Evolutionary conservation across 331 rosid genomes (phyloP).

Genomic region (Erythrophleum ivorense): DNA sequence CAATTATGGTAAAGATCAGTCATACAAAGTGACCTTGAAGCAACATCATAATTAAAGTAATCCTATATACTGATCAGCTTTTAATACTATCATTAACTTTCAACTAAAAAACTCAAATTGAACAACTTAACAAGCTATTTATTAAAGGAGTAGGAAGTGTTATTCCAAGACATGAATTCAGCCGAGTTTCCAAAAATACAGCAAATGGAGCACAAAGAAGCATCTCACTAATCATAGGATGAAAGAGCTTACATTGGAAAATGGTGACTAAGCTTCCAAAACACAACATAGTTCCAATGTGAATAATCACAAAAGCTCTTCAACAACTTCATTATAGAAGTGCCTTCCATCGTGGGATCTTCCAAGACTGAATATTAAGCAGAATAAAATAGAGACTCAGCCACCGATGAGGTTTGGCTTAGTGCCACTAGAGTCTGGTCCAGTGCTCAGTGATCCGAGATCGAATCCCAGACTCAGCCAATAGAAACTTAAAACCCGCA

Average conservation of each 20-base stretch:
- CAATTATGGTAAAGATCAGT: too few species aligned
- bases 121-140: neutral
- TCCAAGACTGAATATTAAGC: constrained; percentile 39
- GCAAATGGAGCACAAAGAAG: constrained; percentile 4
- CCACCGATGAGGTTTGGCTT: neutral
- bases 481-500: constrained; percentile 28
- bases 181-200: neutral
- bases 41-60: neutral
- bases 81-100: neutral
- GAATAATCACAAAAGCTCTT: constrained; percentile 68
- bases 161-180: constrained; percentile 13
- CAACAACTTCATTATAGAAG: constrained; percentile 60
- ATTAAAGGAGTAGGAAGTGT: neutral
- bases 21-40: neutral
- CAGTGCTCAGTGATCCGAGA: too few species aligned
- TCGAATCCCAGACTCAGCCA: constrained; percentile 3
- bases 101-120: constrained; percentile 2
- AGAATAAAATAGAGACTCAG: neutral
- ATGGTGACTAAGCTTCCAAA: constrained; percentile 84
- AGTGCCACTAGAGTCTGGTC: too few species aligned
- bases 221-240: constrained; percentile 6
- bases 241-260: constrained; percentile 62
- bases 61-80: constrained; percentile 1
- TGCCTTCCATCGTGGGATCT: constrained; percentile 61
- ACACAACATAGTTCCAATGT: constrained; percentile 82